These are phyloP conservation scores for Metschnikowia dekortorum DNA, from an alignment of 805 yeast species.

Conservation along the genomic window DNA sequence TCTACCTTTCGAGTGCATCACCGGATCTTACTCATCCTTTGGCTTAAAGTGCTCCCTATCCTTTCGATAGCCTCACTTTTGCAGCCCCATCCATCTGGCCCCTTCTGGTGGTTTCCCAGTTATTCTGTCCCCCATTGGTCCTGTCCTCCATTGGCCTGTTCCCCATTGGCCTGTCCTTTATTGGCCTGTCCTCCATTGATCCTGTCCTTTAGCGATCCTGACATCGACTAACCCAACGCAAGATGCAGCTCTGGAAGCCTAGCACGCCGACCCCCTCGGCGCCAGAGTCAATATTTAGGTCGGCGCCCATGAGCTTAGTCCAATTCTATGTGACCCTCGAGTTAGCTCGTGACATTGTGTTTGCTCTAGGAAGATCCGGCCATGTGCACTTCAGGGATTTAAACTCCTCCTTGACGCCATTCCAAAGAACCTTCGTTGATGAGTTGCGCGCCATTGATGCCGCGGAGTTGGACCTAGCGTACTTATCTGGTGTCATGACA, in stretches of 20 bases:
- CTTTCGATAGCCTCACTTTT: neutral
- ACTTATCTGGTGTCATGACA: conserved; percentile 25
- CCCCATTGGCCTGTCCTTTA: neutral
- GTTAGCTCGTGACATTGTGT: conserved; percentile 40
- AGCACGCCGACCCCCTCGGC: conserved; percentile 2
- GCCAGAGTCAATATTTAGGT: conserved; percentile 39
- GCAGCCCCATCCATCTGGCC: neutral
- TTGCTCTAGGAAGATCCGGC: conserved; percentile 34
- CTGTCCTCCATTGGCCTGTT: neutral
- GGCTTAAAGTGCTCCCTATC: neutral
- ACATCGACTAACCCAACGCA: neutral
- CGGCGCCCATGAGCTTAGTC: conserved; percentile 47
- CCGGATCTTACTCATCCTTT: neutral
- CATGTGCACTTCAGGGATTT: conserved; percentile 47
- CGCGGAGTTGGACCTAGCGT: conserved; percentile 27
- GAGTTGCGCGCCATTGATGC: conserved; percentile 38
- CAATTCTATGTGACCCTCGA: conserved; percentile 47
- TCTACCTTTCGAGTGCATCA: neutral
- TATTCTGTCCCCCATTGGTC: too few relatives aligned
- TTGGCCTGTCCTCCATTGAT: neutral
- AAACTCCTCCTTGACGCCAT: conserved; percentile 41
- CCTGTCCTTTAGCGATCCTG: neutral
- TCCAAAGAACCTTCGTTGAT: conserved; percentile 42
- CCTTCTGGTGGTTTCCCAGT: neutral
- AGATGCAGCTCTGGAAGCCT: conserved; percentile 7